Conservation (phyloP, 2,329 filamentous ascomycete species). For the Aspergillaceae sp. region DNA sequence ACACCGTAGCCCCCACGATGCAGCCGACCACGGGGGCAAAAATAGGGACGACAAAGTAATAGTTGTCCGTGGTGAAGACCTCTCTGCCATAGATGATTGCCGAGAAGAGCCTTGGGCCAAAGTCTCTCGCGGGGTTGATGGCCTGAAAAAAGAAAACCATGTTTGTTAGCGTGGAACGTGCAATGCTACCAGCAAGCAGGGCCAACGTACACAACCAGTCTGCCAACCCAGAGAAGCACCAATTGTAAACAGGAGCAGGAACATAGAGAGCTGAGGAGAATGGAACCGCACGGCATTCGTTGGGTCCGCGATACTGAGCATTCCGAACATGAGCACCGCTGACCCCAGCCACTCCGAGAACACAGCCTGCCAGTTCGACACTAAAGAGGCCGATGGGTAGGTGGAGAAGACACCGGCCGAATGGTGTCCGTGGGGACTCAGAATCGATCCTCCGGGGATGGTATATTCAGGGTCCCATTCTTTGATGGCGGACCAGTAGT, state of each 20-base stretch:
- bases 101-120: conserved; percentile 23
- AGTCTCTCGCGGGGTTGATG: conserved; percentile 24
- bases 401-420: conserved; percentile 23
- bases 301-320: conserved; percentile 19
- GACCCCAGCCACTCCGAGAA: conserved; percentile 21
- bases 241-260: conserved; percentile 20
- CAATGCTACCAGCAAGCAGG: neutral
- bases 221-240: conserved; percentile 26
- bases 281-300: conserved; percentile 17
- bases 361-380: conserved; percentile 25
- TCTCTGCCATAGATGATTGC: conserved; percentile 22
- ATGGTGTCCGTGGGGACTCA: conserved; percentile 20
- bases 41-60: conserved; percentile 22
- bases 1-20: conserved; percentile 18
- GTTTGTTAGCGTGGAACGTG: neutral
- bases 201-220: conserved; percentile 24
- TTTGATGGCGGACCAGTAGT: conserved; percentile 22
- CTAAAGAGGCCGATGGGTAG: conserved; percentile 16
- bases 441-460: conserved; percentile 20
- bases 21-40: conserved; percentile 21
- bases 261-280: conserved; percentile 18
- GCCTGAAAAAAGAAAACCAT: conserved; percentile 10
- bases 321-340: conserved; percentile 24
- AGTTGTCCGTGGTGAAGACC: conserved; percentile 19
- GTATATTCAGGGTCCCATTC: conserved; percentile 26